phyloP scores from a whole-genome alignment of 2,329 filamentous ascomycete species.

The Teratosphaeria destructans region DNA sequence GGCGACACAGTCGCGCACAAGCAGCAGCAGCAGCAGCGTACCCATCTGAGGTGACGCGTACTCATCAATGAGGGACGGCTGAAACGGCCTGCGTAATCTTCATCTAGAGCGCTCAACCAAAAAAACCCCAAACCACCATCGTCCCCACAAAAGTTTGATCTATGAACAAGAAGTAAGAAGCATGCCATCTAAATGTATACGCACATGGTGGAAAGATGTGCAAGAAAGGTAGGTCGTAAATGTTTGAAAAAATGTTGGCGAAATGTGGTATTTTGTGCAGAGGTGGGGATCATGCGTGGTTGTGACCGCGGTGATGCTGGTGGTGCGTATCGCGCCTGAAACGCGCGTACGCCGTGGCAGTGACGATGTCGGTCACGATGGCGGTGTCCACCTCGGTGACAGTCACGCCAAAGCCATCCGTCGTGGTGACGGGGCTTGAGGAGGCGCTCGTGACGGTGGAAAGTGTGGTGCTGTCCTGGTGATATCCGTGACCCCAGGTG shows the following conservation, averaged over 20 bases:
- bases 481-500: constrained; percentile 1
- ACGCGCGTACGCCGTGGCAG: constrained; percentile 10
- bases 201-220: neutral
- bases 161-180: neutral
- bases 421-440: neutral
- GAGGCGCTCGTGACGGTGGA: constrained; percentile 5
- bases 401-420: constrained; percentile 5
- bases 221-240: constrained; percentile 1
- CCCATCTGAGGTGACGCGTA: neutral
- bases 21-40: neutral
- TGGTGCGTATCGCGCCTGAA: constrained; percentile 16
- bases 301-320: constrained; percentile 6
- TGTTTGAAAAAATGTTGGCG: neutral
- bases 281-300: neutral
- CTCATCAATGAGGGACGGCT: neutral
- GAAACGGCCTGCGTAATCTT: neutral
- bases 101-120: neutral
- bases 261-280: neutral
- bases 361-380: constrained; percentile 18
- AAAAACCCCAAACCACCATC: neutral
- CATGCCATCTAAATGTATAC: neutral
- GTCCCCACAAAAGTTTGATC: neutral
- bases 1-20: neutral
- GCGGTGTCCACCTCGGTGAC: constrained; percentile 22
- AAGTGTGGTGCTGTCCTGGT: constrained; percentile 7